Percentiles rank a stretch among this genome's conserved stretches.
Conservation (phyloP, 106 monocot genomes). For the Allium fistulosum region DNA sequence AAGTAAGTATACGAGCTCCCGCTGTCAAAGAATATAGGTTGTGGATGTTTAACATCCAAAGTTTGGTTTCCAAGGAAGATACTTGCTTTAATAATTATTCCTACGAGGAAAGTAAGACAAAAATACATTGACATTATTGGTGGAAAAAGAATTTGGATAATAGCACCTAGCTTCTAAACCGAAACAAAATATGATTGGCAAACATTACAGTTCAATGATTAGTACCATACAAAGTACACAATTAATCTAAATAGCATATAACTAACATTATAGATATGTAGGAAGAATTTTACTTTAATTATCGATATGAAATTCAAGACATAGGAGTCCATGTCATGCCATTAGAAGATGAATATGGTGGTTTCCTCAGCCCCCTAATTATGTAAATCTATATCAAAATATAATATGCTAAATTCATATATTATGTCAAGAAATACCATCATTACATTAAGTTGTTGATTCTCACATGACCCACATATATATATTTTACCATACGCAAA, state of each 20-base stretch:
- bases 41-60: slow-evolving; percentile 17
- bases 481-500: no score
- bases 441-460: no score
- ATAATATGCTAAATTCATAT: no score
- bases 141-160: neutral
- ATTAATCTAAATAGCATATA: neutral
- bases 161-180: neutral
- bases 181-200: neutral
- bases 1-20: slow-evolving; percentile 93
- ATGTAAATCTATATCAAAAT: slow-evolving; percentile 29
- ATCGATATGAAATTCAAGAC: slow-evolving; percentile 24
- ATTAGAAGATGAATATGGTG: slow-evolving; percentile 24
- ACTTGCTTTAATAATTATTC: slow-evolving; percentile 57
- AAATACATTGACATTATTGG: neutral
- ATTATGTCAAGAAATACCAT: no score
- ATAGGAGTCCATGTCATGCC: slow-evolving; percentile 62
- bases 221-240: no score
- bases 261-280: neutral
- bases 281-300: neutral
- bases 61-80: slow-evolving; percentile 39
- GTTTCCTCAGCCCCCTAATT: slow-evolving; percentile 26
- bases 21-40: slow-evolving; percentile 67
- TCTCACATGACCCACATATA: no score
- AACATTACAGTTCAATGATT: no score
- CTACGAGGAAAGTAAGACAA: slow-evolving; percentile 10